phyloP scores from a whole-genome alignment of 108 stramenopile genomes.

The Pseudonitzschia multistriata region DNA sequence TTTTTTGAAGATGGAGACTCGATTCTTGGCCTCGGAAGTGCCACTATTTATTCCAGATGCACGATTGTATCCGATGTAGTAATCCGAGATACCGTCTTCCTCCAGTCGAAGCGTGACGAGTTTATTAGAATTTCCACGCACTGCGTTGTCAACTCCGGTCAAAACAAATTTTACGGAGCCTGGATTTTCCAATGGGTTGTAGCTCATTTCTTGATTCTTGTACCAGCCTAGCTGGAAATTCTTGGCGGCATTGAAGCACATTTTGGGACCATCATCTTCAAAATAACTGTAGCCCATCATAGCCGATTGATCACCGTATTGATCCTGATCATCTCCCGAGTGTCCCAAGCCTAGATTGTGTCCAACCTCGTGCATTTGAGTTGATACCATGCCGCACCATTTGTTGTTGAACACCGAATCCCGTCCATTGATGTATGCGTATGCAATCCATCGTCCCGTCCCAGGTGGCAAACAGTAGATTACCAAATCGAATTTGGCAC shows the following conservation, averaged over 20 bases:
- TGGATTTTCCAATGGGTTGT: background rate
- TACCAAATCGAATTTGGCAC: constrained; percentile 35
- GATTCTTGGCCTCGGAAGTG: background rate
- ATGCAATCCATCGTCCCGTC: constrained; percentile 14
- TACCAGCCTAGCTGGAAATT: constrained; percentile 50
- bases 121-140: background rate
- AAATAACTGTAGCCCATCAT: constrained; percentile 24
- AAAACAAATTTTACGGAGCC: background rate
- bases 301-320: constrained; percentile 41
- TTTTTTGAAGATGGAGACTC: background rate
- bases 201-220: background rate
- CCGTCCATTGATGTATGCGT: constrained; percentile 39
- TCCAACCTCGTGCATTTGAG: constrained; percentile 63
- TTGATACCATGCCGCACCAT: constrained; percentile 44
- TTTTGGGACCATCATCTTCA: constrained; percentile 5
- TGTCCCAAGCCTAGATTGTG: constrained; percentile 65
- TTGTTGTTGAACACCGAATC: constrained; percentile 45
- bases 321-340: constrained; percentile 29
- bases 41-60: background rate
- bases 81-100: background rate
- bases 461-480: constrained; percentile 58
- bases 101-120: constrained; percentile 2
- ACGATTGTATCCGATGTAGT: constrained; percentile 45
- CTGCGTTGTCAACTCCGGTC: constrained; percentile 7
- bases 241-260: constrained; percentile 45